Base-by-base conservation (phyloP, 164 flowering plant genomes). In the Tetrastigma voinierianum region DNA sequence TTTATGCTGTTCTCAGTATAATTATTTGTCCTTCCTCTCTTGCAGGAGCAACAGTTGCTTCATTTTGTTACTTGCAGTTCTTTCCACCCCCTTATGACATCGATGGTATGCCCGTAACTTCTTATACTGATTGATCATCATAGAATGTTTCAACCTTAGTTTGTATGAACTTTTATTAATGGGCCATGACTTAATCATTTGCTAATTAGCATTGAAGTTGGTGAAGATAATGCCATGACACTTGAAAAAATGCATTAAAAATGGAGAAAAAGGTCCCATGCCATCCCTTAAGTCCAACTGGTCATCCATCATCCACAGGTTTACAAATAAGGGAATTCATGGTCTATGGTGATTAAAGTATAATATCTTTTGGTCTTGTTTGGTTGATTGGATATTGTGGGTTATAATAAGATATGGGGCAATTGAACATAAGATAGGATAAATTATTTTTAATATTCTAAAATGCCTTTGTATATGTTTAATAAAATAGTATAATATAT, bases 1-100 rank as follows among this genome's bases (percentile, higher is more conserved):
- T 59, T 1, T 63, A 25, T 9, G 7, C 2, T 15, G 2, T 51
- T 72, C 49, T 59, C 17, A 20, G 25, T 23, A 19, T 21, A 15
- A 9, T 10, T 48, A 13, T 23, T 17, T 21, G 58, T 62, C 15
- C 51, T 20, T 10, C 20, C 47, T 68, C 59, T 46, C 59, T 0
- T 70, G 68, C 87, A 92, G 97, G 97, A 65, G 14, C 67, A 4
- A 67, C 77, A 2, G 81, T 89, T 48, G 80, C 93, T 57, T 74
- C 85, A 8, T 81, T 90, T 66, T 93, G 98, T 69, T 93, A 93
- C 74, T 69, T 86, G 72, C 98, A 93, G 69, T 90, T 93, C 77
- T 93, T 86, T 67, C 94, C 96, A 59, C 81, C 91, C 8, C 98
- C 98, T 3, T 82, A 92, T 77, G 75, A 81, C 66, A 49, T 70